phyloP scores from a whole-genome alignment of 2,329 filamentous ascomycete species.

The Colletotrichum tropicicola region DNA sequence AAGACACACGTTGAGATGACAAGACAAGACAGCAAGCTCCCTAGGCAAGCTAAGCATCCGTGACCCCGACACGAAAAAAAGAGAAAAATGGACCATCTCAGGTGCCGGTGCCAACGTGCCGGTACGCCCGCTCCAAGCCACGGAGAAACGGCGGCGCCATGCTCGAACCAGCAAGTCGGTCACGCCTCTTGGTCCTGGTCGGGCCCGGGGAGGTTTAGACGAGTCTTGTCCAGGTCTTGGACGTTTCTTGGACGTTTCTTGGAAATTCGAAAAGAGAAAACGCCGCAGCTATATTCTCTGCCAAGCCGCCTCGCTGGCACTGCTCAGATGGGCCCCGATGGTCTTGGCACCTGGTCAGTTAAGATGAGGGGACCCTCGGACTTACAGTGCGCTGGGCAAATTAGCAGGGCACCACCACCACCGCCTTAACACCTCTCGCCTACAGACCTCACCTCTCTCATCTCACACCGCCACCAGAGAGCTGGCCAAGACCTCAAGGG shows the following conservation, averaged over 20 bases:
- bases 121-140: constrained; percentile 12
- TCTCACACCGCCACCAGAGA: no score
- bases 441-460: no score
- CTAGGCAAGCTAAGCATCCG: no score
- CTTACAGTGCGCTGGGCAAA: not conserved
- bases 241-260: not conserved
- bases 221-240: not conserved
- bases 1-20: not conserved
- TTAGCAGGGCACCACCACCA: not conserved
- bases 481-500: not conserved
- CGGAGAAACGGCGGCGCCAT: not conserved
- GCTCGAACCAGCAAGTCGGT: not conserved
- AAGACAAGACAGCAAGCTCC: not conserved
- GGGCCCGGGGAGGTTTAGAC: not conserved
- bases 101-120: constrained; percentile 7
- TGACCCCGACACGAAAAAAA: no score
- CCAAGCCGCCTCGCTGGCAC: not conserved
- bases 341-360: constrained; percentile 2
- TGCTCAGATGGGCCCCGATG: not conserved
- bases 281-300: constrained; percentile 7
- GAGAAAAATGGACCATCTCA: not conserved
- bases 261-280: not conserved
- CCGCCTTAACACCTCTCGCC: not conserved
- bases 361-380: not conserved
- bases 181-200: not conserved